phyloP scores from a whole-genome alignment of 2,329 filamentous ascomycete genomes.

The Diaporthe citriasiana region DNA sequence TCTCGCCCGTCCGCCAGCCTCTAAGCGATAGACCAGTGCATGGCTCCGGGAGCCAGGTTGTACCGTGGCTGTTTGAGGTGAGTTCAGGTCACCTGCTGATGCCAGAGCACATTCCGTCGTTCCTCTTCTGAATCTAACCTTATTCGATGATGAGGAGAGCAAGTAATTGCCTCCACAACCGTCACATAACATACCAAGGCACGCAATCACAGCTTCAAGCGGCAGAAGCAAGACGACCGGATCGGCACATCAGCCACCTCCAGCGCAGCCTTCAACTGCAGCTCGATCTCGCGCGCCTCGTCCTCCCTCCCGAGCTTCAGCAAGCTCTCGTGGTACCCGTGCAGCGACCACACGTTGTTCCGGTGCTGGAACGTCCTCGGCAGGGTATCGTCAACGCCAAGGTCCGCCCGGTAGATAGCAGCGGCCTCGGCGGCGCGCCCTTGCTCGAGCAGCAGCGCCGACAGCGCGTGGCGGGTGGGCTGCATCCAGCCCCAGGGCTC shows the following conservation, averaged over 20 bases:
- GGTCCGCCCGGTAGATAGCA: slow-evolving; percentile 71
- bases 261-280: slow-evolving; percentile 65
- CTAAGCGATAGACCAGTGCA: not conserved
- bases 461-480: slow-evolving; percentile 78
- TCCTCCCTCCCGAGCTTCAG: slow-evolving; percentile 62
- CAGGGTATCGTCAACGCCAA: slow-evolving; percentile 71
- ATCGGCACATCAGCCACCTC: slow-evolving; percentile 73
- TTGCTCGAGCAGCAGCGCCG: slow-evolving; percentile 78
- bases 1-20: not conserved
- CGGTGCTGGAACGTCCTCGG: slow-evolving; percentile 76
- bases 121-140: too few species aligned
- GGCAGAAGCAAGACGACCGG: slow-evolving; percentile 69
- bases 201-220: slow-evolving; percentile 36
- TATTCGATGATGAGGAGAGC: too few species aligned
- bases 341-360: slow-evolving; percentile 82
- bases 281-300: slow-evolving; percentile 54
- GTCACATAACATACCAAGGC: not conserved
- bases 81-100: not conserved
- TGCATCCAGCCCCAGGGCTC: slow-evolving; percentile 89
- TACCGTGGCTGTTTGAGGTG: not conserved
- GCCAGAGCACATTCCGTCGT: too few species aligned
- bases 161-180: not conserved
- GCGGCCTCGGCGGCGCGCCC: slow-evolving; percentile 69
- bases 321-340: slow-evolving; percentile 81
- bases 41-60: too few species aligned